Evolutionary conservation across 192 early-diverging fungal genomes (phyloP), one percentile per base, ranked within the genome.

Genomic region (Rhizoclosmatium globosum): DNA sequence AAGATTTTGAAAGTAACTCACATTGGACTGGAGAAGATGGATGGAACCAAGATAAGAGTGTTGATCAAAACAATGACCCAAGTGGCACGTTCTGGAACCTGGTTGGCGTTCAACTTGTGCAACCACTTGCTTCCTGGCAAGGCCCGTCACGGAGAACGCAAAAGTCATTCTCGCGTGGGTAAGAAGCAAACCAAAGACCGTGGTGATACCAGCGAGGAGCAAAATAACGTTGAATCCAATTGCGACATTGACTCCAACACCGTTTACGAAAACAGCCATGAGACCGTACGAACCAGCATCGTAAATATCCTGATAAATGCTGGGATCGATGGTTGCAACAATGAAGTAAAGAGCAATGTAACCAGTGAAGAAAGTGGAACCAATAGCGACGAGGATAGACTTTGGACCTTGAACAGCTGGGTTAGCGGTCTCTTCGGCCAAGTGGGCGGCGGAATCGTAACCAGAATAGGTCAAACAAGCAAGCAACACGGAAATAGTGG

Each of bases 291-390:
- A 64, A 4, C 70, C 70, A 17, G 11, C 61, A 3, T 39, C 58
- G 70, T 79, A 73, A 15, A 76, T 23, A n/a, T 4, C 41, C 2
- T 3, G 3, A 41, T 44, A 76, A 13, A 31, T 59, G 50, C 45
- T 41, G 4, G 78, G 60, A 44, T 71, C 69, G 78, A 79, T 72
- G 17, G 78, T 79, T 31, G 69, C 43, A 4, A 79, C 60, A 15
- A 79, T 68, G 42, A 77, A 71, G 47, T 72, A 72, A 45, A 79
- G 78, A 59, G 78, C 78, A 64, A 79, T 48, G 70, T 73, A 79
- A 13, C 78, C 78, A 2, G 59, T 45, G 42, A 79, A 17, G 62
- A 79, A 79, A 17, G 78, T 79, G 2, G 58, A 53, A 39, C 31
- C 17, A 11, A 79, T 79, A 3, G 78, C 78, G 46, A 47, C 45